Evolutionary conservation across 441 rosid genomes (phyloP).

Genomic region (Syzygium syzygioides): DNA sequence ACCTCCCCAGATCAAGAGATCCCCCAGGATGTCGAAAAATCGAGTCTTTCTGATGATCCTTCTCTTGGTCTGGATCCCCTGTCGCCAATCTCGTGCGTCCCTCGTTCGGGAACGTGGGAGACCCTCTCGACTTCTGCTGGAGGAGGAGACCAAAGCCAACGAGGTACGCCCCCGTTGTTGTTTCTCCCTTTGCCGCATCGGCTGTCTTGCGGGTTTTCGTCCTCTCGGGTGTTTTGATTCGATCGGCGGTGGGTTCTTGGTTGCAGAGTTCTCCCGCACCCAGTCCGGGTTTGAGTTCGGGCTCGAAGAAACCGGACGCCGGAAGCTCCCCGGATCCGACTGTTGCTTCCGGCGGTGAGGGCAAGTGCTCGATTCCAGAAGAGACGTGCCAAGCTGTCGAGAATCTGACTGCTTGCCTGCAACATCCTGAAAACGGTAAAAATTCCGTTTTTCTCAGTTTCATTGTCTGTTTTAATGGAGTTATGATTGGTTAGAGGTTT

Average conservation of each 20-base stretch:
- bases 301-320: neutral
- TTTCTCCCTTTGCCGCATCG: neutral
- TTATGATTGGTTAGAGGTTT: neutral
- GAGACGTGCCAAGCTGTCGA: neutral
- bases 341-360: neutral
- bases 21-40: neutral
- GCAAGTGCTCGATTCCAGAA: neutral
- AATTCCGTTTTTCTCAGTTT: neutral
- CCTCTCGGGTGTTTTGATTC: neutral
- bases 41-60: neutral
- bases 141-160: neutral
- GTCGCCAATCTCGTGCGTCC: neutral
- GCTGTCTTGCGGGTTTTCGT: neutral
- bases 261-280: constrained; percentile 5
- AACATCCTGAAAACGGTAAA: neutral
- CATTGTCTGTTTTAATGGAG: neutral
- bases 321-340: neutral
- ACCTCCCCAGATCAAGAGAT: neutral
- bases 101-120: neutral
- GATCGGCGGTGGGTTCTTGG: neutral
- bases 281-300: neutral
- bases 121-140: neutral
- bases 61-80: neutral
- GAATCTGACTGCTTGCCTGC: constrained; percentile 1
- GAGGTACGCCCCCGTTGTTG: neutral